These are phyloP conservation scores for Malassezia furfur DNA, from an alignment of 1,284 basidiomycete species.

Conservation along the genomic window DNA sequence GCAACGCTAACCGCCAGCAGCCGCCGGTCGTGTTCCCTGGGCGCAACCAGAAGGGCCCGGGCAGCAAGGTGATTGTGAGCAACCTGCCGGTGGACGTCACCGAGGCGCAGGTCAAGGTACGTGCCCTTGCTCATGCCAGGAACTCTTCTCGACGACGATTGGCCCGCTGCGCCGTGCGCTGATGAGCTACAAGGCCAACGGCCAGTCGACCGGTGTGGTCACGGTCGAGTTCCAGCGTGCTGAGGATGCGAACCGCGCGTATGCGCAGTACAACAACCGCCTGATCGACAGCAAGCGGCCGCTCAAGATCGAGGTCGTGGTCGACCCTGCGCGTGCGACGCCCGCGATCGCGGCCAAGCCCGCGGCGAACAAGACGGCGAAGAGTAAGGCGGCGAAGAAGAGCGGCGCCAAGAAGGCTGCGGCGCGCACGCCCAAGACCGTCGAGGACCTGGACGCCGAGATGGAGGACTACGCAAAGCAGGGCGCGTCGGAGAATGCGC, in stretches of 20 bases:
- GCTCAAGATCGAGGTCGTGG: slow-evolving; percentile 95
- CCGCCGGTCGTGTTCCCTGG: slow-evolving; percentile 45
- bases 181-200: slow-evolving; percentile 73
- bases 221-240: slow-evolving; percentile 75
- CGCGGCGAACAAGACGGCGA: slow-evolving; percentile 51
- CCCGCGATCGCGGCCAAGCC: slow-evolving; percentile 60
- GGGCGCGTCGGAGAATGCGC: slow-evolving; percentile 19
- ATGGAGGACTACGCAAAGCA: slow-evolving; percentile 51
- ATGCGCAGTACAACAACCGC: slow-evolving; percentile 89
- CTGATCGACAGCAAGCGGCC: slow-evolving; percentile 98
- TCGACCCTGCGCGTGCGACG: slow-evolving; percentile 67
- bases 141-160: slow-evolving; percentile 82
- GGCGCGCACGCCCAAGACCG: slow-evolving; percentile 51
- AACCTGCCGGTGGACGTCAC: slow-evolving; percentile 92
- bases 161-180: slow-evolving; percentile 74
- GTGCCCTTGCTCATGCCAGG: slow-evolving; percentile 51
- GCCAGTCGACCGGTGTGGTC: slow-evolving; percentile 80
- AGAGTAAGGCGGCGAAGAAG: slow-evolving; percentile 53
- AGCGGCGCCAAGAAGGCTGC: slow-evolving; percentile 42
- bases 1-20: slow-evolving; percentile 42
- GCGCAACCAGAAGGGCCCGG: slow-evolving; percentile 23
- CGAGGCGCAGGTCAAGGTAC: slow-evolving; percentile 76
- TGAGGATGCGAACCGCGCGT: slow-evolving; percentile 85
- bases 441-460: slow-evolving; percentile 58
- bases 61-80: slow-evolving; percentile 85